These are phyloP conservation scores for Chrysanthemum seticuspe DNA, from an alignment of 129 eudicot genomes.

Conservation along the genomic window DNA sequence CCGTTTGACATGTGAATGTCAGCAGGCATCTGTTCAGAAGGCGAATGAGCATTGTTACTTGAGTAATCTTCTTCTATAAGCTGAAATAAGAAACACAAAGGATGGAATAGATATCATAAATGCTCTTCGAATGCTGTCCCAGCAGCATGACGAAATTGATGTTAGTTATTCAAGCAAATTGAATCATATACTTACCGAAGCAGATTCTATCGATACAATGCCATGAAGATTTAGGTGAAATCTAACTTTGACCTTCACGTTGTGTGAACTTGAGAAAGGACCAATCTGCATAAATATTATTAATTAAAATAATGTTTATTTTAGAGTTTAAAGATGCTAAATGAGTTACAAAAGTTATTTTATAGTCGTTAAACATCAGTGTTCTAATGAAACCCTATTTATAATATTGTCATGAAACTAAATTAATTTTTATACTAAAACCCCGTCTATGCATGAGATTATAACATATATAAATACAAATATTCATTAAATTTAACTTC, in stretches of 20 bases:
- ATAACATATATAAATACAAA: too few species aligned
- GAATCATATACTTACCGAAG: slow-evolving; percentile 58
- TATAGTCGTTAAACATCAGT: too few species aligned
- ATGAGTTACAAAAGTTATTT: too few species aligned
- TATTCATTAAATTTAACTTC: too few species aligned
- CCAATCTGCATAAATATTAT: slow-evolving; percentile 57
- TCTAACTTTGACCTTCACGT: slow-evolving; percentile 64
- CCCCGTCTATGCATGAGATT: too few species aligned
- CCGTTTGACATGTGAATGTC: slow-evolving; percentile 44
- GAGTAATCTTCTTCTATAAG: slow-evolving; percentile 48
- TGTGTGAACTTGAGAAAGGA: slow-evolving; percentile 55
- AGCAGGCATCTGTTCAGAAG: slow-evolving; percentile 42
- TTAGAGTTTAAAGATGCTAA: neutral
- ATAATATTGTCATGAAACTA: too few species aligned
- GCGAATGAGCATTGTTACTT: slow-evolving; percentile 32
- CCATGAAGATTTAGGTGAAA: slow-evolving; percentile 76
- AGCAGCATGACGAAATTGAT: neutral
- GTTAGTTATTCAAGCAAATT: neutral
- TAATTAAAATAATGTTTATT: slow-evolving; percentile 2
- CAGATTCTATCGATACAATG: slow-evolving; percentile 62
- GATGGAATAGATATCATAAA: neutral
- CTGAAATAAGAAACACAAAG: slow-evolving; percentile 37
- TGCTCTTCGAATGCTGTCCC: too few species aligned
- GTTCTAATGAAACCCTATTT: too few species aligned
- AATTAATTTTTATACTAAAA: too few species aligned